phyloP scores from a whole-genome alignment of 108 stramenopile species.

The Mayamaea pseudoterrestris region DNA sequence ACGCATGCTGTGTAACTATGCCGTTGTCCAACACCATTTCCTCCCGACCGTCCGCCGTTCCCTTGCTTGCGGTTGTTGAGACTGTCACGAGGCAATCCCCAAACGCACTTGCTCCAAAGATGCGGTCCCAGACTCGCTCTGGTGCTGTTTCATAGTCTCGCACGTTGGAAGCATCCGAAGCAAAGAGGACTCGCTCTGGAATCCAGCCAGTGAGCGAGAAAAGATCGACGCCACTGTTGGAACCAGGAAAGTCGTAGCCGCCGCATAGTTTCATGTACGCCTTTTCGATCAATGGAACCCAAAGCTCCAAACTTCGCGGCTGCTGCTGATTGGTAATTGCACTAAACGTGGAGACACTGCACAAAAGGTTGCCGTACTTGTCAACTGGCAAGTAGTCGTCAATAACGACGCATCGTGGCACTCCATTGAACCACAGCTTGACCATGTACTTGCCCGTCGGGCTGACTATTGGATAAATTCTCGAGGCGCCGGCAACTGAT shows the following conservation, averaged over 20 bases:
- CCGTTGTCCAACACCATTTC: constrained; percentile 59
- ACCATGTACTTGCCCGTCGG: constrained; percentile 86
- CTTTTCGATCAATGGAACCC: constrained; percentile 91
- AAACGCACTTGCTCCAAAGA: constrained; percentile 50
- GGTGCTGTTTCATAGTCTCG: constrained; percentile 54
- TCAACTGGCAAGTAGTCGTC: constrained; percentile 88
- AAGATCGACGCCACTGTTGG: constrained; percentile 82
- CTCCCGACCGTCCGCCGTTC: constrained; percentile 42
- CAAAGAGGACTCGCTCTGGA: constrained; percentile 79
- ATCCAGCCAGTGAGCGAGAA: constrained; percentile 91
- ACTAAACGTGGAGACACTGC: constrained; percentile 38
- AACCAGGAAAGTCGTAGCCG: constrained; percentile 91
- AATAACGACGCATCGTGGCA: constrained; percentile 71
- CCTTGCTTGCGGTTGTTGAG: constrained; percentile 19
- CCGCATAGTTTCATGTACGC: constrained; percentile 89
- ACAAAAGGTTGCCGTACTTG: constrained; percentile 52
- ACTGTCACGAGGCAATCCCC: constrained; percentile 87
- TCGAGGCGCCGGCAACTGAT: constrained; percentile 6
- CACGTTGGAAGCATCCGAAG: constrained; percentile 27
- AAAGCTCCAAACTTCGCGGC: constrained; percentile 58
- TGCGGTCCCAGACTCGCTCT: constrained; percentile 76
- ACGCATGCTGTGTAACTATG: constrained; percentile 83
- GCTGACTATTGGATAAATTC: constrained; percentile 66
- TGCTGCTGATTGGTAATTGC: no score
- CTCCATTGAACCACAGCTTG: constrained; percentile 88